Conservation (phyloP, 768 basidiomycete species). For the Gautieria morchelliformis region DNA sequence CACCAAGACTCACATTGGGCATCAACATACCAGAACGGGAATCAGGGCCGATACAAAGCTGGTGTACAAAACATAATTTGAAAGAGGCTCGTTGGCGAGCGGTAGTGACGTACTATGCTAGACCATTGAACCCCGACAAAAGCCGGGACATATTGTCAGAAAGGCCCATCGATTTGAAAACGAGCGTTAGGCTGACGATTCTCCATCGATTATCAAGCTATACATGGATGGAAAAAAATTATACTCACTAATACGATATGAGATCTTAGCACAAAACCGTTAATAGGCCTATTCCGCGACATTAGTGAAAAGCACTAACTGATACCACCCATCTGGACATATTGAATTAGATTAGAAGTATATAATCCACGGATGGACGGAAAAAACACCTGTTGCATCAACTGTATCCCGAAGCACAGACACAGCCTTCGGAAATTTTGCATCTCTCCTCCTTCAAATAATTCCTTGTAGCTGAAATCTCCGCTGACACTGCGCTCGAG, state of each 20-base stretch:
- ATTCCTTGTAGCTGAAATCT: constrained; percentile 6
- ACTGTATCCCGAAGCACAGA: constrained; percentile 8
- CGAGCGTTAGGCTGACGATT: neutral
- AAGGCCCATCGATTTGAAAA: constrained; percentile 6
- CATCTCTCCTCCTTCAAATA: constrained; percentile 6
- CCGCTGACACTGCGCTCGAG: constrained; percentile 1
- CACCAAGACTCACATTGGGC: neutral
- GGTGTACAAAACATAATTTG: neutral
- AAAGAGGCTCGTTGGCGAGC: neutral
- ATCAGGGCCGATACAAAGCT: constrained; percentile 4
- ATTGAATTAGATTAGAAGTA: neutral
- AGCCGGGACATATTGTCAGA: constrained; percentile 6
- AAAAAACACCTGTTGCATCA: constrained; percentile 6
- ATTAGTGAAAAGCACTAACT: neutral
- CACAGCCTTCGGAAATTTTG: constrained; percentile 6
- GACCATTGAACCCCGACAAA: constrained; percentile 4
- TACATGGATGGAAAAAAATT: neutral
- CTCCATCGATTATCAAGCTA: neutral
- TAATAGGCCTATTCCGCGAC: neutral
- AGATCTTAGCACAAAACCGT: neutral
- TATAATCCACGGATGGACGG: neutral
- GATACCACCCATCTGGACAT: constrained; percentile 2
- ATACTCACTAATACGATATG: constrained; percentile 4
- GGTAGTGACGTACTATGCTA: constrained; percentile 3
- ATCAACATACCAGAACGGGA: neutral